Base-by-base conservation (phyloP, 2,329 filamentous ascomycete species). In the Pseudocercospora macadamiae region DNA sequence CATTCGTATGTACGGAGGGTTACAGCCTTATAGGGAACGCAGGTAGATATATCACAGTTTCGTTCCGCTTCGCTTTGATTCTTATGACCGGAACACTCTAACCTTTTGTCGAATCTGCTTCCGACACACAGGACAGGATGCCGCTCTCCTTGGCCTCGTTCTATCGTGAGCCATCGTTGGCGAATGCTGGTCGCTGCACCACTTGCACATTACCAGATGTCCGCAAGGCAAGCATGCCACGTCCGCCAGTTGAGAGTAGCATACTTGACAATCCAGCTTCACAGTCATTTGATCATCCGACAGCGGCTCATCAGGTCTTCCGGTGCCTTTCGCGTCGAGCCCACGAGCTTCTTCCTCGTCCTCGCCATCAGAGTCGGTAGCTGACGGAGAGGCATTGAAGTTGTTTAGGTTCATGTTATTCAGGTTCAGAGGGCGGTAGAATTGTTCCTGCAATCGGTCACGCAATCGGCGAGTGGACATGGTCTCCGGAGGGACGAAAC, bases 151-250 rank as follows among this genome's bases (percentile, higher is more conserved):
- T 16, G 78, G 78, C 28, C 76, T 67, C n/a, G 73, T 76, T 32
- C 63, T 61, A 65, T 79, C 76, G 25, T 71, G 66, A 56, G 74
- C 69, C 66, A 74, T 74, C 1, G 76, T 72, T 2, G 81, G 81
- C 30, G 80, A 74, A 44, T 79, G 76, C 51, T 80, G 75, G 51
- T 82, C 79, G 2, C 80, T 80, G 63, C 82, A 84, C 81, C 81
- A 84, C 36, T 76, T 71, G 65, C 82, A 84, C 74, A 84, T 80
- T 30, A 80, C 75, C 61, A 83, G 74, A 67, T 84, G 82, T 0
- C 82, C 82, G 60, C 82, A 85, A 0, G 82, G 82, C 32, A 84
- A 64, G 16, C 82, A 71, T 2, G 79, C 81, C 5, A 79, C 79
- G 59, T 83, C 79, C 0, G 82, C 79, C 2, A 80, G 49, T 65